Evolutionary conservation across 2,329 filamentous ascomycete species (phyloP).

Genomic region (Hypoxylon sp.): DNA sequence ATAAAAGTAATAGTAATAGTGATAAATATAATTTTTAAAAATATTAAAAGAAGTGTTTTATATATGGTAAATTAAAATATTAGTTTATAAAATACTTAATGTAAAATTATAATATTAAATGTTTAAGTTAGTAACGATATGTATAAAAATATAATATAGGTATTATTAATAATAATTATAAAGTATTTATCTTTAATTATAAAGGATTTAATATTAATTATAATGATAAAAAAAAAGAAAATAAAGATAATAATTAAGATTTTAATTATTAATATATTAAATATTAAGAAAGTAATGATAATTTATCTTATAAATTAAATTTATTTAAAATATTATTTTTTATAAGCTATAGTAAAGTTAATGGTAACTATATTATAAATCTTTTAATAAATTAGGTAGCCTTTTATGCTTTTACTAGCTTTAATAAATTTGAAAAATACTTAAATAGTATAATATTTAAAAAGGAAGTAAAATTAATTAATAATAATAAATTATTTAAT

Average conservation of each 20-base stretch:
- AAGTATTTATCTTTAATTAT: constrained; percentile 4
- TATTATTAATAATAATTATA: not conserved
- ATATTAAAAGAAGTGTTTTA: constrained; percentile 14
- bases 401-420: not conserved
- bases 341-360: constrained; percentile 3
- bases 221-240: not conserved
- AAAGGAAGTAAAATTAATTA: not conserved
- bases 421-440: not conserved
- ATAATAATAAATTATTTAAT: not conserved
- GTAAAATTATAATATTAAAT: constrained; percentile 1
- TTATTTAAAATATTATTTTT: not conserved
- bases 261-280: not conserved
- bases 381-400: not conserved
- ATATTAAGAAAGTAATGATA: constrained; percentile 10
- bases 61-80: constrained; percentile 4
- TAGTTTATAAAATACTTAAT: constrained; percentile 15
- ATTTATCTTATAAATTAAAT: not conserved
- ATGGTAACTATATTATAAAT: not conserved
- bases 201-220: constrained; percentile 4
- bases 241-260: not conserved
- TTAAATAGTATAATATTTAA: not conserved
- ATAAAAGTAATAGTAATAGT: constrained; percentile 6
- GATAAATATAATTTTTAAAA: not conserved
- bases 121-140: not conserved
- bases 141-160: not conserved